Conservation (phyloP, 768 basidiomycete species). For the Serpula lacrymans region DNA sequence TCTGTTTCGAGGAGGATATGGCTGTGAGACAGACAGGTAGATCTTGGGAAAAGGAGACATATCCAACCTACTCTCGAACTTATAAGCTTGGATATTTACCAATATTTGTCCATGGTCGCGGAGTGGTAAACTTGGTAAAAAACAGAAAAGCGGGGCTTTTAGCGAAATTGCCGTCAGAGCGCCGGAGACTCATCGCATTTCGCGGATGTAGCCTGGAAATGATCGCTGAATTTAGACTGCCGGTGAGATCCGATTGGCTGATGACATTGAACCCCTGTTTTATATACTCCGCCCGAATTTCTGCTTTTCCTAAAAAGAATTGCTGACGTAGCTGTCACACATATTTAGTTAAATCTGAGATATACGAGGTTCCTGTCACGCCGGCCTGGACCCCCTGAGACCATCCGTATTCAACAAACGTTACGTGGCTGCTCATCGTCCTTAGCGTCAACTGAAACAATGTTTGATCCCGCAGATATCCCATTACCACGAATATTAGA, state of each 20-base stretch:
- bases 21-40: constrained; percentile 7
- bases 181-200: too few species aligned
- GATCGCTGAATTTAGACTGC: too few species aligned
- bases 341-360: too few species aligned
- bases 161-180: too few species aligned
- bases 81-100: constrained; percentile 25
- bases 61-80: constrained; percentile 23
- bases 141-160: too few species aligned
- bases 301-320: too few species aligned
- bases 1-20: constrained; percentile 5
- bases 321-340: too few species aligned
- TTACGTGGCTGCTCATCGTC: neutral
- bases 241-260: constrained; percentile 27
- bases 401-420: neutral
- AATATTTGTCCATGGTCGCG: constrained; percentile 24
- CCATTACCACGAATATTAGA: constrained; percentile 49
- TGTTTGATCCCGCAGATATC: constrained; percentile 24
- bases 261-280: constrained; percentile 1
- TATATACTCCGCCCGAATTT: too few species aligned
- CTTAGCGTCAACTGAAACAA: neutral
- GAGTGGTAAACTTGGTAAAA: constrained; percentile 8
- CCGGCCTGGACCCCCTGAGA: neutral
- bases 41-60: constrained; percentile 23
- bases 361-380: neutral
- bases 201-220: too few species aligned